Base-by-base conservation (phyloP, 2,329 filamentous ascomycete genomes). In the Pseudophaeomoniella oleicola region DNA sequence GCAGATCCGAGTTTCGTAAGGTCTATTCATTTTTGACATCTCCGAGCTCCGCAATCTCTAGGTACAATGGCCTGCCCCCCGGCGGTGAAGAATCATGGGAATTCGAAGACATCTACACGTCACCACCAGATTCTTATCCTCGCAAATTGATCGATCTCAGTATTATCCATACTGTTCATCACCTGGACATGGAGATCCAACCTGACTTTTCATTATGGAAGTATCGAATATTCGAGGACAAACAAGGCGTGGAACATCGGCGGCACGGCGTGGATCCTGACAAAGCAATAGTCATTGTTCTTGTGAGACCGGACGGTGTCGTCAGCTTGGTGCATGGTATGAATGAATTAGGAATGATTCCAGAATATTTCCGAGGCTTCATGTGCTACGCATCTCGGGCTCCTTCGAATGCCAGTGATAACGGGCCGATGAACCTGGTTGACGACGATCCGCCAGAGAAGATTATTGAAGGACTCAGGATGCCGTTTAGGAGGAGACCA, bases 51-150 rank as follows among this genome's bases (percentile, higher is more conserved):
- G 30, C 30, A 32, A 6, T 32, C 14, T 32, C 30, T 10, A 32
- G 30, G 17, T 14, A 32, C 13, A 32, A 32, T 16, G 13, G 13
- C 5, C 5, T 14, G 13, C 14, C 13, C 17, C 13, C 14, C 13
- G 30, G 30, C 14, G 5, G 5, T 15, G 30, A 5, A 5, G 13
- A 14, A n/a, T n/a, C n/a, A n/a, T 32, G 30, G 30, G 30, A n/a
- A 14, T 32, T 32, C 17, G 30, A 32, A 14, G 30, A 32, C 13
- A 32, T 32, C 13, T 32, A 32, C 30, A 32, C 30, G 10, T 32
- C 30, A 6, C 13, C 14, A 10, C 13, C 5, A 14, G n/a, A n/a
- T n/a, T 5, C 5, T 6, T 15, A 32, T 32, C 13, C 5, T 6
- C 13, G 13, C 13, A 32, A 32, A 32, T 10, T 32, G 10, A 32